A percentile compares a stretch with the other conserved stretches of the same genome.
Conservation (phyloP, 2,329 filamentous ascomycete species). For the Cladophialophora exuberans region DNA sequence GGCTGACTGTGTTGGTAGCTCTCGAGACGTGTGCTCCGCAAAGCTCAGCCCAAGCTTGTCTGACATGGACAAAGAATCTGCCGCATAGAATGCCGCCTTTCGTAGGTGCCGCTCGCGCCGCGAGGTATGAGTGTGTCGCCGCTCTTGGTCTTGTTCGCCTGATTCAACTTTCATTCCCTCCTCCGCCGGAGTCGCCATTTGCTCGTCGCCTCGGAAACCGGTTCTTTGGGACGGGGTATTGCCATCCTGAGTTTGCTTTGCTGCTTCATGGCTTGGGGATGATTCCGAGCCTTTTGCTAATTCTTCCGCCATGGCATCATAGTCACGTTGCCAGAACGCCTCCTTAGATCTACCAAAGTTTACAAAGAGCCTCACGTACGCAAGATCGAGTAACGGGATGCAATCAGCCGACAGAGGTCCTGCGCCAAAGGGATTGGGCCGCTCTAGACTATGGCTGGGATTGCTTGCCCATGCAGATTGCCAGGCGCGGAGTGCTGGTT, state of each 20-base stretch:
- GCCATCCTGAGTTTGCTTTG: slow-evolving; percentile 27
- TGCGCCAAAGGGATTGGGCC: slow-evolving; percentile 79
- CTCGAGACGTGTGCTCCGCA: slow-evolving; percentile 78
- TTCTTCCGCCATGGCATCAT: slow-evolving; percentile 87
- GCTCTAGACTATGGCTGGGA: slow-evolving; percentile 78
- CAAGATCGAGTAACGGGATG: slow-evolving; percentile 86
- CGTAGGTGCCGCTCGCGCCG: slow-evolving; percentile 85
- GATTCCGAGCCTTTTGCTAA: slow-evolving; percentile 77
- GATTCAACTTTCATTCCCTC: slow-evolving; percentile 35
- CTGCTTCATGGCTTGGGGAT: slow-evolving; percentile 66
- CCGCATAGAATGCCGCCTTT: slow-evolving; percentile 93
- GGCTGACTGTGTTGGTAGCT: slow-evolving; percentile 85
- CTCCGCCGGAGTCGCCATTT: slow-evolving; percentile 35
- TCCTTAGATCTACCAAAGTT: slow-evolving; percentile 92
- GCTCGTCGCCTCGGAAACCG: slow-evolving; percentile 53
- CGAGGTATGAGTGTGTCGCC: slow-evolving; percentile 52
- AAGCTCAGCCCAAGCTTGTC: slow-evolving; percentile 85
- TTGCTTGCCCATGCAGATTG: slow-evolving; percentile 89
- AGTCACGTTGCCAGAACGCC: slow-evolving; percentile 91
- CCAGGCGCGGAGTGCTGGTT: slow-evolving; percentile 92
- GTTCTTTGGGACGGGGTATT: slow-evolving; percentile 19
- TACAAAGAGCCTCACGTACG: slow-evolving; percentile 89
- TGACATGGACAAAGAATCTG: slow-evolving; percentile 85
- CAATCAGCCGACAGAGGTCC: slow-evolving; percentile 87
- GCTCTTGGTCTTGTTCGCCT: slow-evolving; percentile 8